Percentiles rank a stretch among this genome's conserved stretches.
Conservation (phyloP, 345 rosid genomes). For the Gossypium stocksii region DNA sequence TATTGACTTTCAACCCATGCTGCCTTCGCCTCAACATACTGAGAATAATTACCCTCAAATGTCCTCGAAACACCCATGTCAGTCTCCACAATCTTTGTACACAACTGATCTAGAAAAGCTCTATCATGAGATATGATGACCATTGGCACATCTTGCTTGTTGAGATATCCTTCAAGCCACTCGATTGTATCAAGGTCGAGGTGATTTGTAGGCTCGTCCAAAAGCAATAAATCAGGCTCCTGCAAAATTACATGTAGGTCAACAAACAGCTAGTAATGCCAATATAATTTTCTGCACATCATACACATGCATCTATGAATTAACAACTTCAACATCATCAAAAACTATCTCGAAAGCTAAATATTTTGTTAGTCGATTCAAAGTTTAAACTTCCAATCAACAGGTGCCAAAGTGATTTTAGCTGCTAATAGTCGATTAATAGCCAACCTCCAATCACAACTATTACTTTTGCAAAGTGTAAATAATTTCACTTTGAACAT, state of each 20-base stretch:
- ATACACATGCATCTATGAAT: neutral
- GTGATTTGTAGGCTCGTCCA: slow-evolving; percentile 97
- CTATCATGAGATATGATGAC: slow-evolving; percentile 94
- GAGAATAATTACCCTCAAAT: slow-evolving; percentile 82
- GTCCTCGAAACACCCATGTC: slow-evolving; percentile 93
- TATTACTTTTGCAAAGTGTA: neutral
- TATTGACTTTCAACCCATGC: slow-evolving; percentile 69
- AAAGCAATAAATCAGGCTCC: slow-evolving; percentile 90
- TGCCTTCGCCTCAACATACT: slow-evolving; percentile 65
- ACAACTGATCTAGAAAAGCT: slow-evolving; percentile 91
- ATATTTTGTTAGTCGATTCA: neutral
- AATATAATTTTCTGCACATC: neutral
- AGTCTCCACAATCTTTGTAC: slow-evolving; percentile 94
- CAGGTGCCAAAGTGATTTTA: neutral
- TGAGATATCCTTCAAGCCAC: slow-evolving; percentile 94
- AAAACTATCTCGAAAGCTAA: neutral
- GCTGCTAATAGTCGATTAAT: neutral
- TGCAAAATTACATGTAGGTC: slow-evolving; percentile 23
- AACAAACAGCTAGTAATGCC: slow-evolving; percentile 9
- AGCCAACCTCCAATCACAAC: neutral
- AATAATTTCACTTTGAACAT: neutral
- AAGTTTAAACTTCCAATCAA: neutral
- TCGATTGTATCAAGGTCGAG: slow-evolving; percentile 94
- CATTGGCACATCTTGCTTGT: slow-evolving; percentile 92
- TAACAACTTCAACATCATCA: neutral